These are phyloP conservation scores for Eimeria necatrix DNA, from an alignment of 169 alveolate species.

Conservation along the genomic window DNA sequence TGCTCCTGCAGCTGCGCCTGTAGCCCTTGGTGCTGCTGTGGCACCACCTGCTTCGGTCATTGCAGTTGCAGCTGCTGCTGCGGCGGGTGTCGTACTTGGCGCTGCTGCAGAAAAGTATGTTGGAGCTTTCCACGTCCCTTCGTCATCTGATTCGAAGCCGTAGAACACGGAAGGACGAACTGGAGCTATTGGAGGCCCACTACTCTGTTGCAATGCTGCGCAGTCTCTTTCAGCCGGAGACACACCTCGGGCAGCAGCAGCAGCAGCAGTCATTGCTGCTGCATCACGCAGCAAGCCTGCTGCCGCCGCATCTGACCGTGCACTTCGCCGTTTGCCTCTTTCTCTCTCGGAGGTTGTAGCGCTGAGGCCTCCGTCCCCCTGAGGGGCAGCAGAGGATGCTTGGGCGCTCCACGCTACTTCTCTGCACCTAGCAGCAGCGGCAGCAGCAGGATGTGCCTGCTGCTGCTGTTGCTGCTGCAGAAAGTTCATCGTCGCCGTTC, in stretches of 20 bases:
- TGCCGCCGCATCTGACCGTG: constrained; percentile 46
- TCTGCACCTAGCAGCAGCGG: neutral
- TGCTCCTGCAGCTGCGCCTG: neutral
- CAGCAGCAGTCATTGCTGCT: neutral
- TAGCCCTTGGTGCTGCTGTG: no score
- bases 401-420: neutral
- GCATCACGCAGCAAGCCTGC: constrained; percentile 34
- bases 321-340: constrained; percentile 22
- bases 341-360: neutral
- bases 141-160: neutral
- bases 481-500: no score
- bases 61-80: constrained; percentile 24
- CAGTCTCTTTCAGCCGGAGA: neutral
- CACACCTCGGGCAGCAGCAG: neutral
- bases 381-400: neutral
- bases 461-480: no score
- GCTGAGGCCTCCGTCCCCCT: neutral
- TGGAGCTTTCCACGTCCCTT: neutral
- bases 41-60: neutral
- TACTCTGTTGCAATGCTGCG: neutral
- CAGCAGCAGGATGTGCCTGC: neutral
- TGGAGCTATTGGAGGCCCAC: neutral
- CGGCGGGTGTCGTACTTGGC: neutral
- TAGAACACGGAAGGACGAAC: constrained; percentile 4
- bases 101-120: neutral